Base-by-base conservation (phyloP, 768 basidiomycete species). In the Dacryopinax primogenitus region DNA sequence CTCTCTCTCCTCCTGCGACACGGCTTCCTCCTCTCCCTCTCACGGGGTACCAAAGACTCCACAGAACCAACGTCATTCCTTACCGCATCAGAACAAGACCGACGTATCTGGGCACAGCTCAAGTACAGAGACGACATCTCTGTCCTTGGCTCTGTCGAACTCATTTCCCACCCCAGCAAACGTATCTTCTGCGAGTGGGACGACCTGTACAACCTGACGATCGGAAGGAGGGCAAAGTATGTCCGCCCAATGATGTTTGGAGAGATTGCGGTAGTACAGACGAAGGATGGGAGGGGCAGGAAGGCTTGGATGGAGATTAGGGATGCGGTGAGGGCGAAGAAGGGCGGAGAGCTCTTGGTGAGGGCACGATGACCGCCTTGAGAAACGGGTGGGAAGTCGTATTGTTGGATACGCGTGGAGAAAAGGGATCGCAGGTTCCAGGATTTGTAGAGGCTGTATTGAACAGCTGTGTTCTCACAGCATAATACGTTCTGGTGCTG, bases 111-210 rank as follows among this genome's bases (percentile, higher is more conserved):
- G 92, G 90, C 90, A 1, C 84, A 86, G 62, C 84, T 97, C 69
- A 99, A 99, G 77, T 94, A 95, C 77, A 83, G 95, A 62, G 85
- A 91, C 69, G 90, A 96, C 74, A 79, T 83, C 33, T 90, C 93
- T 3, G 91, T 97, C 23, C 79, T 99, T 67, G 79, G 77, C 63
- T 72, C 80, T 69, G 92, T 97, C 86, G 77, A 83, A 62, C 82
- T 95, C 74, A 80, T 98, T 69, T 89, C 87, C 76, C 86, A 81
- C 74, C 92, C 94, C 1, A 89, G 86, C 74, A 84, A 87, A 72
- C 80, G 87, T 63, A 81, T 96, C 35, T 83, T 85, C 70, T 87
- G 96, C 83, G 81, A 83, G 51, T 66, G 80, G 35, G 76, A 80
- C 1, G 94, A 96, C 71, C 82, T 99, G 61, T 77, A 84, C 41